Base-by-base conservation (phyloP, 2,329 filamentous ascomycete genomes). In the Aciculosporium take region DNA sequence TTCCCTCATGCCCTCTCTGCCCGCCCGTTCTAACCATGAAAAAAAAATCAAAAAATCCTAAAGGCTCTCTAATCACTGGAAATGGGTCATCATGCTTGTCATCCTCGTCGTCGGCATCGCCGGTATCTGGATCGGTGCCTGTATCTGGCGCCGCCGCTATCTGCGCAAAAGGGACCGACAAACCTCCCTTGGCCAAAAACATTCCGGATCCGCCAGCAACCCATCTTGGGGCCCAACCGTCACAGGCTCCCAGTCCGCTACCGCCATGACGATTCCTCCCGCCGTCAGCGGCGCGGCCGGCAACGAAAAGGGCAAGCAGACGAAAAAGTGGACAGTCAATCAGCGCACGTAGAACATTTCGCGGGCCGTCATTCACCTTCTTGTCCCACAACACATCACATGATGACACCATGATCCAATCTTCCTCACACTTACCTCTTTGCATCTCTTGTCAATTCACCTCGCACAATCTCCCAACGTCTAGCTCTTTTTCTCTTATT, bases 71-170 rank as follows among this genome's bases (percentile, higher is more conserved):
- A 69, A 66, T 23, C 84, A 89, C 59, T 85, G 75, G 66, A 71
- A 78, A 64, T 94, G 84, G 84, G 74, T 93, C 35, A 69, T 89
- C 47, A 85, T 91, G 71, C 68, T 91, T 40, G 78, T 86, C 48
- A 65, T 89, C 46, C 69, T 93, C 23, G 70, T 80, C 33, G 65
- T 89, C 45, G 79, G 68, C 40, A 82, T 93, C 46, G 63, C 70
- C 12, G 67, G 68, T 43, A 72, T 85, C 52, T 82, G 80, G 68
- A 62, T 81, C 30, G 68, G 74, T 15, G 81, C 79, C 30, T 75
- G 79, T 53, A 73, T 81, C 58, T 76, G 84, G 63, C 81, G 84
- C 49, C 76, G 78, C 43, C 79, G 81, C 49, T 81, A 88, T 60
- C 67, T 85, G 48, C 76, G 76, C 48, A 82, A 77, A 62, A 77